phyloP scores from a whole-genome alignment of 331 rosid species.

The Prunus yedoensis region DNA sequence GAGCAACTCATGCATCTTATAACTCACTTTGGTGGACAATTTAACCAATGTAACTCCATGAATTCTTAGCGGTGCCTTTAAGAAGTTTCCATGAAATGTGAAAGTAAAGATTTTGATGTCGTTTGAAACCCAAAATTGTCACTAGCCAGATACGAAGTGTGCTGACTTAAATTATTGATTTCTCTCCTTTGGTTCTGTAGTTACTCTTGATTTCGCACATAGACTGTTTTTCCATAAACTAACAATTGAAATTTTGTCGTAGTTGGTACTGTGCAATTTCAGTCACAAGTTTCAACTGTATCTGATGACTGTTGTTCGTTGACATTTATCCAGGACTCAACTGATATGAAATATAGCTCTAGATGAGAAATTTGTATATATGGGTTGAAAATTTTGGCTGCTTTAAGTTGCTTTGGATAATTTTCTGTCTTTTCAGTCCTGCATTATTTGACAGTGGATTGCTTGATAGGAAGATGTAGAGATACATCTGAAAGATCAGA shows the following conservation, averaged over 20 bases:
- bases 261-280: background rate
- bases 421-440: slow-evolving; percentile 1
- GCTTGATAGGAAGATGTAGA: slow-evolving; percentile 63
- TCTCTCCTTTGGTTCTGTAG: background rate
- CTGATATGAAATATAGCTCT: background rate
- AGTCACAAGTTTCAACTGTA: background rate
- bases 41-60: background rate
- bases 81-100: background rate
- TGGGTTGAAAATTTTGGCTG: background rate
- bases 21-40: background rate
- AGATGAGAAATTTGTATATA: background rate
- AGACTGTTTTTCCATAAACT: background rate
- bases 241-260: background rate
- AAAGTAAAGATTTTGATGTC: background rate
- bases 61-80: background rate
- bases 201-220: background rate
- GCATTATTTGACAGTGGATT: background rate
- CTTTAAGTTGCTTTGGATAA: background rate
- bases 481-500: slow-evolving; percentile 60
- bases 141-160: background rate
- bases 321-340: background rate
- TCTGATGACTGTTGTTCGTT: background rate
- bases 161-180: background rate
- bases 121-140: background rate
- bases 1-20: background rate